Evolutionary conservation across 495 filamentous ascomycete genomes (phyloP), one percentile per base, ranked within the genome.

Genomic region (Filosporella fistucella): DNA sequence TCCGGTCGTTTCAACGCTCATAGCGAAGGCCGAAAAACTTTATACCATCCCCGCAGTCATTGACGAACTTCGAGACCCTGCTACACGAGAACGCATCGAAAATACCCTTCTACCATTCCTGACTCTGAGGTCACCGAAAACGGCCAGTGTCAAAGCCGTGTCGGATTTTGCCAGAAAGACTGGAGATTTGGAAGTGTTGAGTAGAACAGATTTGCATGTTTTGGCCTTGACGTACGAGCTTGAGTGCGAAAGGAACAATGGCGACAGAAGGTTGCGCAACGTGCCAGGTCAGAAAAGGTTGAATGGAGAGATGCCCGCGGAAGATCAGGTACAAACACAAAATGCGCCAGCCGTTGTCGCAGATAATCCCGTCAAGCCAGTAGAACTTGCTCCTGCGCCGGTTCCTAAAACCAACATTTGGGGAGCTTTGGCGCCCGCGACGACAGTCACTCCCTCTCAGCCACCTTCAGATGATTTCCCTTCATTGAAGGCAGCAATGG

Each of bases 201-300:
- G 89, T 63, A 81, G 75, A 59, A 83, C 88, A 4, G 93, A 99
- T 81, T 68, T 97, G 35, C 82, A 91, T 51, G 72, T 97, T 26
- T 70, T 97, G 54, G 93, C 91, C 4, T 71, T 99, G 24, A 85
- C 89, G 3, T 97, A 96, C 59, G 93, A 98, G 59, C 57, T 97
- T 12, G 89, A 96, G 54, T 81, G 87, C 50, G 87, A 94, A 65
- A 71, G 78, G 46, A 91, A 91, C 61, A 78, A 81, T 17, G 90
- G 89, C 5, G 81, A 91, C 60, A 91, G 87, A 84, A 74, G 88
- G 25, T 61, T 95, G 58, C 75, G 91, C 34, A 86, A 75, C 48
- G 77, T 78, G 5, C 89, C 89, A 0, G 82, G 83, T 0, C 86
- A 95, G 68, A 89, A 89, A 60, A 62, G 69, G 2, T 46, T 88